Base-by-base conservation (phyloP, 1,284 basidiomycete species). In the Apiotrichum gracile region DNA sequence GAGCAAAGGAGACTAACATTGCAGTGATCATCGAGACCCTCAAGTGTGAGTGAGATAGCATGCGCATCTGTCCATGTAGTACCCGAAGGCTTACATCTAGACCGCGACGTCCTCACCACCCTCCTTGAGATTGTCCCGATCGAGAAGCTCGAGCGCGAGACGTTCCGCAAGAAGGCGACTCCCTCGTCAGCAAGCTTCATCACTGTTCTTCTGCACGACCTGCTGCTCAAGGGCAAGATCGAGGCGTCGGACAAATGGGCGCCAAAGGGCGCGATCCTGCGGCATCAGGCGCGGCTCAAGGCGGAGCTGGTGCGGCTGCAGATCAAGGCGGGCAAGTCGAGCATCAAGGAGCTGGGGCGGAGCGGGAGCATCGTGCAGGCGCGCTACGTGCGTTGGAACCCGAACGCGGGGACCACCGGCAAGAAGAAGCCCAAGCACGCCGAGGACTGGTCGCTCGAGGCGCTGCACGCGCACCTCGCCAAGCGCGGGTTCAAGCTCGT, bases 211-310 rank as follows among this genome's bases (percentile, higher is more conserved):
- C 83, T 92, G 4, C 91, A 96, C 63, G 92, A 97, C 71, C 75
- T 91, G 14, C 78, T 97, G 29, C 79, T 94, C 43, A 86, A 88
- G 19, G 70, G 72, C 5, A 65, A 63, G 27, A 91, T 93, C 60
- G 87, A 93, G 69, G 87, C 89, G 1, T 84, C 86, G 24, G 88
- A 91, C 68, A 72, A 73, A 61, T 91, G 91, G 27, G 86, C 87
- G 9, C 78, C 92, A 44, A 92, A 92, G 63, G 84, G 86, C 65
- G 88, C 88, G 0, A 67, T 93, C 37, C 68, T 88, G 48, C 82
- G 87, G 40, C 90, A 97, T 70, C 89, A 88, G 67, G 87, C 91
- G 6, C 82, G 91, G n/a, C 78, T 97, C 5, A 82, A 84, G 57
- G 83, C 88, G 51, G 91, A 94, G 73, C 81, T 94, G 45, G 84